Conservation (phyloP, 208 protist species). For the Wallacemonas sp. region DNA sequence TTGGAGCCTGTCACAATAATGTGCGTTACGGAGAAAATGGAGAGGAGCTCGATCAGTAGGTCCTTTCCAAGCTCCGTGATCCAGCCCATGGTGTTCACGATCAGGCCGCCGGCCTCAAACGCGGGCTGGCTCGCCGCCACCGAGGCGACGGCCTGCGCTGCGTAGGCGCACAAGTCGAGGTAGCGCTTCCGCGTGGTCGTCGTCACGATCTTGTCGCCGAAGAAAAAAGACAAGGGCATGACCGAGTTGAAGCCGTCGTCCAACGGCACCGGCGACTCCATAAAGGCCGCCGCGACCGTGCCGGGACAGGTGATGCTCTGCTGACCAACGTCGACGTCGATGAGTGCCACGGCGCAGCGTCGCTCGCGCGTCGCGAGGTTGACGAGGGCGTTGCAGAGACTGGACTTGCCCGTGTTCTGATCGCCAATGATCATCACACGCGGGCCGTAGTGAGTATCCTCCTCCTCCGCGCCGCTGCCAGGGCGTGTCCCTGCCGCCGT, state of each 20-base stretch:
- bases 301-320: conserved; percentile 74
- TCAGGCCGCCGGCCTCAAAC: conserved; percentile 66
- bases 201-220: conserved; percentile 57
- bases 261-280: conserved; percentile 56
- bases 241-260: conserved; percentile 74
- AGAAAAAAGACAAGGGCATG: conserved; percentile 84
- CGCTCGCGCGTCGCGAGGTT: conserved; percentile 58
- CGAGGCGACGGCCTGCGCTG: conserved; percentile 50
- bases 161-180: conserved; percentile 71
- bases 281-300: conserved; percentile 63
- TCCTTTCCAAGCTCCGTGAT: conserved; percentile 55
- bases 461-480: conserved; percentile 5
- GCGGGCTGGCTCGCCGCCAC: conserved; percentile 42
- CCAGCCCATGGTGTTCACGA: conserved; percentile 84
- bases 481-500: background rate
- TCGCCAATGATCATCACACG: conserved; percentile 78
- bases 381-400: conserved; percentile 51
- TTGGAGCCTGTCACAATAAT: conserved; percentile 72
- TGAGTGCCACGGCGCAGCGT: conserved; percentile 49
- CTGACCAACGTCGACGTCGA: conserved; percentile 81
- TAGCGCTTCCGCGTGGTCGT: conserved; percentile 68
- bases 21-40: conserved; percentile 81
- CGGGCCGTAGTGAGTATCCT: conserved; percentile 36
- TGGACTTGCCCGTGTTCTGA: conserved; percentile 70
- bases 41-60: conserved; percentile 66